Evolutionary conservation across 208 protist genomes (phyloP).

Genomic region (Leishmania lainsoni): DNA sequence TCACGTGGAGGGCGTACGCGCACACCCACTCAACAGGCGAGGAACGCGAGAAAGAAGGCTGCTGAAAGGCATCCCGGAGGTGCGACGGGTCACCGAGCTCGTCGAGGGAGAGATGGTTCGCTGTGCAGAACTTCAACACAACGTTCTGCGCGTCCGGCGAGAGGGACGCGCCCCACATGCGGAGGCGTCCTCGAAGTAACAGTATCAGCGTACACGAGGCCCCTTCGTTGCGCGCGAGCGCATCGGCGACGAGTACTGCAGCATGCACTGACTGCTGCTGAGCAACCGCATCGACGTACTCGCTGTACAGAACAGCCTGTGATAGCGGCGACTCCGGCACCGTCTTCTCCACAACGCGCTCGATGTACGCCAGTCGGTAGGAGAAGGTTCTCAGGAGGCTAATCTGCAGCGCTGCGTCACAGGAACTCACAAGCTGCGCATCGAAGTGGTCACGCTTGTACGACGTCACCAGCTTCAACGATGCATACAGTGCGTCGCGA

Average conservation of each 20-base stretch:
- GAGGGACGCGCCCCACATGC: constrained; percentile 7
- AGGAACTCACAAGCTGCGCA: constrained; percentile 33
- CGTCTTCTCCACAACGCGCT: constrained; percentile 61
- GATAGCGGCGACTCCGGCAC: constrained; percentile 29
- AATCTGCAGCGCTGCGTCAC: constrained; percentile 52
- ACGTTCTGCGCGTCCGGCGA: background rate
- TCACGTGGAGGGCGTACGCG: constrained; percentile 12
- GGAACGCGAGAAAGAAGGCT: constrained; percentile 6
- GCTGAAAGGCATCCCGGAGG: constrained; percentile 7
- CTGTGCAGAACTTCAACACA: constrained; percentile 7
- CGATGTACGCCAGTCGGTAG: constrained; percentile 36
- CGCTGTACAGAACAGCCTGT: constrained; percentile 49
- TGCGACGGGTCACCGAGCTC: constrained; percentile 23
- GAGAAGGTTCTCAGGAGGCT: constrained; percentile 62
- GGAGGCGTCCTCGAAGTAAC: constrained; percentile 29
- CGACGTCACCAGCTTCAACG: constrained; percentile 33
- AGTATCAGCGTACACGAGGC: constrained; percentile 35
- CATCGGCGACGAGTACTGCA: constrained; percentile 25
- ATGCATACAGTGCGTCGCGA: constrained; percentile 39
- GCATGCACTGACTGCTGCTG: constrained; percentile 40
- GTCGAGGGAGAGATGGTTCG: constrained; percentile 27
- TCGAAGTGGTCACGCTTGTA: constrained; percentile 37
- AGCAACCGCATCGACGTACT: constrained; percentile 42
- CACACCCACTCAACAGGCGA: constrained; percentile 31
- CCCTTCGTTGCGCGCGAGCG: constrained; percentile 13